Conservation (phyloP, 306 rosid species). For the Cucurbita ficifolia region DNA sequence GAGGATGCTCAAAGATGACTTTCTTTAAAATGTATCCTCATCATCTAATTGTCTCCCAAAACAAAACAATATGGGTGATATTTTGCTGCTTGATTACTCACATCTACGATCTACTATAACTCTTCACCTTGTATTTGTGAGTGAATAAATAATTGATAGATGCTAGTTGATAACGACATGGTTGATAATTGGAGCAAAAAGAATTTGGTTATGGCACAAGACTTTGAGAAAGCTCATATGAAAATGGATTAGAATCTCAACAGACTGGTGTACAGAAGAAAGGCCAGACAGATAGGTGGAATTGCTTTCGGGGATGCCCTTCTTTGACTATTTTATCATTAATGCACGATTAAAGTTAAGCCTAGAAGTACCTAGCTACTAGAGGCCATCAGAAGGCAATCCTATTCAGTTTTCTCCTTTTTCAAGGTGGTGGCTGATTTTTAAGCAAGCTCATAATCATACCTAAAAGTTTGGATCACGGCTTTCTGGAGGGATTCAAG, state of each 20-base stretch:
- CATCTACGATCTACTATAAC: neutral
- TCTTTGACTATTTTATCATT: neutral
- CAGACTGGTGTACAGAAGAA: neutral
- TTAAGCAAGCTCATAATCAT: neutral
- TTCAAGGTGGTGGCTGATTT: neutral
- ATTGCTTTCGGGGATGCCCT: neutral
- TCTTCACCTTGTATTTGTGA: neutral
- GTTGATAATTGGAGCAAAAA: neutral
- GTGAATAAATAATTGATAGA: neutral
- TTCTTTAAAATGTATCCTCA: neutral
- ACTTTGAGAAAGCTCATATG: neutral
- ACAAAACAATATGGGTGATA: neutral
- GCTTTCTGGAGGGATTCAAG: neutral
- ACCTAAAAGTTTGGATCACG: neutral
- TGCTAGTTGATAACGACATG: neutral
- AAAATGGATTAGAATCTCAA: neutral
- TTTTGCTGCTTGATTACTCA: neutral
- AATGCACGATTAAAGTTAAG: neutral
- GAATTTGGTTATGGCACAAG: neutral
- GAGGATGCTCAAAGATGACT: neutral
- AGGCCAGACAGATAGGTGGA: neutral
- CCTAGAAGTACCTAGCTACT: neutral
- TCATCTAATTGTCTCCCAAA: neutral
- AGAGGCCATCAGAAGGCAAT: neutral
- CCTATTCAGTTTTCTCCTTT: neutral